These are phyloP conservation scores for Pichia sp. DNA, from an alignment of 1,139 yeast genomes.

Conservation along the genomic window DNA sequence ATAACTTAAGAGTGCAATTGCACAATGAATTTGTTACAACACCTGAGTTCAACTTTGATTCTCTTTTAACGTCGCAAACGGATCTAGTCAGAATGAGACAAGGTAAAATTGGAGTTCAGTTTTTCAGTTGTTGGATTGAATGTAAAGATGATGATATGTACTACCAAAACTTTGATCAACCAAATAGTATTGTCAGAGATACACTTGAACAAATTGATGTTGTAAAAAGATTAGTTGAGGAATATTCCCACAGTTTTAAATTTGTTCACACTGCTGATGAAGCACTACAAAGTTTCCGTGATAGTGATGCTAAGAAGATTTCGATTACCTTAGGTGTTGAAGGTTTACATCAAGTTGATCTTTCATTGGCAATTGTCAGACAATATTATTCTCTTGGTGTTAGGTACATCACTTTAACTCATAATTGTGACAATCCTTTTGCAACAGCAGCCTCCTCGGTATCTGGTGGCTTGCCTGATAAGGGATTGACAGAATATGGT, in stretches of 20 bases:
- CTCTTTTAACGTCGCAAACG: conserved; percentile 35
- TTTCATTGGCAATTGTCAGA: conserved; percentile 43
- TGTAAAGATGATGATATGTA: conserved; percentile 35
- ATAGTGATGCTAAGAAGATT: conserved; percentile 29
- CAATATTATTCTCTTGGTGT: conserved; percentile 44
- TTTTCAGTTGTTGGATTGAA: conserved; percentile 42
- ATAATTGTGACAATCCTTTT: conserved; percentile 50
- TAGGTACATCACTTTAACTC: conserved; percentile 46
- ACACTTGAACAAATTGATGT: conserved; percentile 50
- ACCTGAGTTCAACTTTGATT: conserved; percentile 32
- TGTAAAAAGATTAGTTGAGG: conserved; percentile 37
- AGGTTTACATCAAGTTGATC: conserved; percentile 47
- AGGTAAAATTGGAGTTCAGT: conserved; percentile 42
- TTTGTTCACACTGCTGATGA: conserved; percentile 37
- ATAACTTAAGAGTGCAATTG: conserved; percentile 35
- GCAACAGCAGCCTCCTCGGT: conserved; percentile 48
- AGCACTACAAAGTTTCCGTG: conserved; percentile 33
- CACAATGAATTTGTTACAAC: conserved; percentile 36
- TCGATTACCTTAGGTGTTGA: conserved; percentile 47
- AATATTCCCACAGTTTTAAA: conserved; percentile 34
- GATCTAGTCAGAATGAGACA: conserved; percentile 34
- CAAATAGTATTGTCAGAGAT: conserved; percentile 41
- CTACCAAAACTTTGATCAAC: conserved; percentile 37
- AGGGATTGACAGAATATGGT: conserved; percentile 41
- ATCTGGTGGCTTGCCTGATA: conserved; percentile 39